A percentile compares a stretch with the other conserved stretches of the same genome.
These are phyloP conservation scores for Stevia rebaudiana DNA, from an alignment of 140 eudicot species.

Conservation along the genomic window DNA sequence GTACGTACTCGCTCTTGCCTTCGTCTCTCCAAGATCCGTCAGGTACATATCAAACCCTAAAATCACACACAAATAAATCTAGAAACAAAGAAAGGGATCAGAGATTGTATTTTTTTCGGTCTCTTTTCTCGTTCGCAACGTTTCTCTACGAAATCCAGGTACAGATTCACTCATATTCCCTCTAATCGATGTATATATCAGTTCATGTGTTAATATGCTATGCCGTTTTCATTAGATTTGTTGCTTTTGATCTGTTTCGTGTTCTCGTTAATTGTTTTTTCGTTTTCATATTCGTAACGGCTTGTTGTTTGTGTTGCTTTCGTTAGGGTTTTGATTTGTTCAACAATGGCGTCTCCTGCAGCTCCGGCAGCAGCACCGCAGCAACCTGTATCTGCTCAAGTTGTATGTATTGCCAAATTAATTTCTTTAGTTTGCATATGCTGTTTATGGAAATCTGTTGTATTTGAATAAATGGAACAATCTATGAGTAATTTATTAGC, in stretches of 20 bases:
- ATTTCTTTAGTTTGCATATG: neutral
- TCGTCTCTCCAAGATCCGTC: constrained; percentile 27
- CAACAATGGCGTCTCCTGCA: constrained; percentile 40
- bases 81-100: constrained; percentile 11
- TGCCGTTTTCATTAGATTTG: constrained; percentile 4
- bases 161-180: constrained; percentile 15
- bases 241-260: neutral
- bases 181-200: constrained; percentile 6
- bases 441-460: neutral
- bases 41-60: constrained; percentile 28
- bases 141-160: constrained; percentile 19
- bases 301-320: constrained; percentile 2
- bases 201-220: neutral
- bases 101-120: constrained; percentile 13
- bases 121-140: constrained; percentile 1
- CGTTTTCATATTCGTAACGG: neutral
- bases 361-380: constrained; percentile 40
- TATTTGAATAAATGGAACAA: neutral
- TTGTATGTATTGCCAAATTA: constrained; percentile 35
- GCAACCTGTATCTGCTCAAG: constrained; percentile 61
- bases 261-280: neutral
- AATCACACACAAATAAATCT: neutral
- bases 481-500: neutral
- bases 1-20: constrained; percentile 16
- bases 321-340: constrained; percentile 21